Evolutionary conservation across 179 eudicot genomes (phyloP).

Genomic region (Silene coronaria): DNA sequence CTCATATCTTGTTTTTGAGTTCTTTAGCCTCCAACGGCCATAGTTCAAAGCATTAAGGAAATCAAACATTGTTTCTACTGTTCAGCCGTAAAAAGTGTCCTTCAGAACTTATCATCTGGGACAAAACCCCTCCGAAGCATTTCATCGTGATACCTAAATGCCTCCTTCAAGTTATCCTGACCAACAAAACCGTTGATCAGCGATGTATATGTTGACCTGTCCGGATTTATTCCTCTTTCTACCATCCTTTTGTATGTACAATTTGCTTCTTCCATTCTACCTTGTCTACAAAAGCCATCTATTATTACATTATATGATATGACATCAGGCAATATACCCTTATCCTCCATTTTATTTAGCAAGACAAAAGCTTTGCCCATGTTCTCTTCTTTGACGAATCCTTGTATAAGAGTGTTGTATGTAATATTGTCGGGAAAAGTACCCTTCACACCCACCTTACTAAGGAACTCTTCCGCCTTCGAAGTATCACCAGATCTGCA

Average conservation of each 20-base stretch:
- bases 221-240: constrained; percentile 56
- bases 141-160: constrained; percentile 69
- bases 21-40: constrained; percentile 1
- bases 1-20: background rate
- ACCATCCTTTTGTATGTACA: constrained; percentile 53
- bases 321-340: constrained; percentile 55
- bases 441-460: constrained; percentile 38
- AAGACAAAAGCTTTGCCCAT: constrained; percentile 51
- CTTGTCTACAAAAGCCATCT: constrained; percentile 61
- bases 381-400: constrained; percentile 55
- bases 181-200: constrained; percentile 68
- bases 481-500: constrained; percentile 49
- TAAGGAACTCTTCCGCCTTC: constrained; percentile 49
- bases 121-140: constrained; percentile 70
- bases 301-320: constrained; percentile 61
- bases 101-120: constrained; percentile 69
- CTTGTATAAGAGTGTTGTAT: constrained; percentile 73
- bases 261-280: constrained; percentile 63
- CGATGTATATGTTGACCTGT: constrained; percentile 52
- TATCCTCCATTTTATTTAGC: constrained; percentile 55
- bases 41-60: background rate
- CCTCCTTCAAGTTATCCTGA: constrained; percentile 63
- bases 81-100: background rate
- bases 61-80: background rate
- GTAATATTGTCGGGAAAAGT: constrained; percentile 51